A percentile compares a stretch with the other conserved stretches of the same genome.
Conservation (phyloP, 371 early-diverging fungal species). For the Mortierella sp. region DNA sequence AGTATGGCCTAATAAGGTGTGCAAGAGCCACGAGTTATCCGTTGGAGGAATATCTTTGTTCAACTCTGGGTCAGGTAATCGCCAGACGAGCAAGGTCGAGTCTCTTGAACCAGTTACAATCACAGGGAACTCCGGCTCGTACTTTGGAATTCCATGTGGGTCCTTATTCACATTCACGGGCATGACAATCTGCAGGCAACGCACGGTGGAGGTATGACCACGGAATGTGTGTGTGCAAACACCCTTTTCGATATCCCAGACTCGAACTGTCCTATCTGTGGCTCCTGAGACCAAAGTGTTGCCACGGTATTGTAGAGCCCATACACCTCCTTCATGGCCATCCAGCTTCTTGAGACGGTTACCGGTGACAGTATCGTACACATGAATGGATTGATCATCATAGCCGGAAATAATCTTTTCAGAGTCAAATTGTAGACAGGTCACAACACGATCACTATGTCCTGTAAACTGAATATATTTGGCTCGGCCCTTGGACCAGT, state of each 20-base stretch:
- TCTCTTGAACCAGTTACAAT: conserved; percentile 98
- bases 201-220: conserved; percentile 97
- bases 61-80: conserved; percentile 80
- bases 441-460: conserved; percentile 88
- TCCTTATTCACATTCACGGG: conserved; percentile 74
- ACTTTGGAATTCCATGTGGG: conserved; percentile 58
- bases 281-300: conserved; percentile 96
- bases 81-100: conserved; percentile 95
- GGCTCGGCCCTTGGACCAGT: conserved; percentile 85
- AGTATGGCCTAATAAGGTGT: conserved; percentile 88
- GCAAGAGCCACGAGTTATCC: conserved; percentile 72
- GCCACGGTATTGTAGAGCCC: conserved; percentile 94
- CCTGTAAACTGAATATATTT: conserved; percentile 83
- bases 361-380: conserved; percentile 90
- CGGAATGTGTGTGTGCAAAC: conserved; percentile 88
- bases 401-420: conserved; percentile 94
- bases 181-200: conserved; percentile 91
- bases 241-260: conserved; percentile 97
- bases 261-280: conserved; percentile 96
- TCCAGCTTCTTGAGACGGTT: conserved; percentile 71
- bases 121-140: conserved; percentile 77
- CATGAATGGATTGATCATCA: conserved; percentile 88
- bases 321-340: conserved; percentile 99
- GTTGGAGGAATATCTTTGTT: conserved; percentile 49
- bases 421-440: conserved; percentile 94